Base-by-base conservation (phyloP, 768 basidiomycete species). In the Tephrocybe sp. region DNA sequence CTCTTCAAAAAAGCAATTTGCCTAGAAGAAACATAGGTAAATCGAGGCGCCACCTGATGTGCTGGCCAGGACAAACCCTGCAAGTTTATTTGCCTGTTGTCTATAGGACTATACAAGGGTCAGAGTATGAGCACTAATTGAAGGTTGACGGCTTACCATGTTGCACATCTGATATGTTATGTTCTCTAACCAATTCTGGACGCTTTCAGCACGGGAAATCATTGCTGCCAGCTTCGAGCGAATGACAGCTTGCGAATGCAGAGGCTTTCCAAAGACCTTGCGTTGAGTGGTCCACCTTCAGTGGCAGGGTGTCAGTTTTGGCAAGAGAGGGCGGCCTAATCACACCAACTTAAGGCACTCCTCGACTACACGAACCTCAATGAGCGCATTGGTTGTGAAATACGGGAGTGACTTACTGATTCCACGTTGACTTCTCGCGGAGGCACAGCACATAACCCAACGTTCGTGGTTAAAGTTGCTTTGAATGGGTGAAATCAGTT, bases 381-480 rank as follows among this genome's bases (percentile, higher is more conserved):
- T 21, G 10, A 23, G 2, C 20, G 9, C 9, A 24, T 33, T 25
- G 28, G 28, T 30, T 7, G 26, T 11, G 7, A 17, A 4, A n/a
- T 36, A 5, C 11, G 8, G 12, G 14, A 12, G 21, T 21, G n/a
- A 40, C 61, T 50, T 32, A 60, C 61, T 48, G 32, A 60, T 50
- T 45, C 46, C 45, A 24, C 61, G 59, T 30, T 62, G 61, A 46
- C 56, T 54, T 33, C 61, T 53, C 12, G 58, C 61, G 15, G 61
- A 62, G 12, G 58, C 55, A 48, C 60, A 64, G 38, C 62, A 62
- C 60, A 94, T 94, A 23, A 90, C 89, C 92, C 90, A 95, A 58
- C 89, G 86, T 65, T 94, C 93, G 67, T 95, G 93, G 65, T 96
- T 96, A 73, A 96, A 97, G 71, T 96, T 98, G 52, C 88, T 74